phyloP scores from a whole-genome alignment of 2,329 filamentous ascomycete genomes.

The Fusarium domesticum region DNA sequence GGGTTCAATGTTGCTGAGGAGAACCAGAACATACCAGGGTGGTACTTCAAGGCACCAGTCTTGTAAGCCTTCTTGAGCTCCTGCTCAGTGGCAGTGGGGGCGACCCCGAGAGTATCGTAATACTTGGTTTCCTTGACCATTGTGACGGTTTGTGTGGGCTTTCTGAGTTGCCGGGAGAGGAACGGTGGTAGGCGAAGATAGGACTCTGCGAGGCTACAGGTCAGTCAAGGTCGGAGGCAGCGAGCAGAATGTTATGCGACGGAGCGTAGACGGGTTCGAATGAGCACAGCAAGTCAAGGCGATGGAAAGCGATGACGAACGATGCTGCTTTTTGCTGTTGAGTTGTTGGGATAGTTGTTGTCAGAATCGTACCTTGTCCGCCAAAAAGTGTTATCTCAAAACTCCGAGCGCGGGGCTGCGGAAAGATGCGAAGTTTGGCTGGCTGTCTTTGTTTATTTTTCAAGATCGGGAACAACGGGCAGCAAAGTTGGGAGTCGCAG shows the following conservation, averaged over 20 bases:
- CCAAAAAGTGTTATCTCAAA: conserved; percentile 23
- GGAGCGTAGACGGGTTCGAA: too few species aligned
- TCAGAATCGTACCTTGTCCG: conserved; percentile 27
- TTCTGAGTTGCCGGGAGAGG: conserved; percentile 7
- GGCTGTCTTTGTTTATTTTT: conserved; percentile 13
- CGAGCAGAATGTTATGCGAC: neutral
- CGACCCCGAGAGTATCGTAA: conserved; percentile 75
- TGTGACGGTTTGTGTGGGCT: conserved; percentile 33
- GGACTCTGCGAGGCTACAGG: conserved; percentile 15
- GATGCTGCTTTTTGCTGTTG: too few species aligned
- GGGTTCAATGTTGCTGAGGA: neutral
- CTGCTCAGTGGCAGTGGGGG: conserved; percentile 74
- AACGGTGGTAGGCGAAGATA: conserved; percentile 10
- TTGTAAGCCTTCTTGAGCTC: conserved; percentile 93
- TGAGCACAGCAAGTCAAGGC: too few species aligned
- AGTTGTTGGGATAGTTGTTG: conserved; percentile 2
- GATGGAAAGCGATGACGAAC: too few species aligned
- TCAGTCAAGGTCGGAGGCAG: conserved; percentile 20
- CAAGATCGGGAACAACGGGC: neutral
- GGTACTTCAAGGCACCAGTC: conserved; percentile 76
- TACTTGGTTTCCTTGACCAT: conserved; percentile 80
- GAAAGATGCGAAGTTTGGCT: conserved; percentile 23
- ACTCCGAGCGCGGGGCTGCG: conserved; percentile 28
- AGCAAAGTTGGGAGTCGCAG: too few species aligned
- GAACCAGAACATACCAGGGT: conserved; percentile 63